Base-by-base conservation (phyloP, 441 rosid species). In the Arabidopsis lyrata region DNA sequence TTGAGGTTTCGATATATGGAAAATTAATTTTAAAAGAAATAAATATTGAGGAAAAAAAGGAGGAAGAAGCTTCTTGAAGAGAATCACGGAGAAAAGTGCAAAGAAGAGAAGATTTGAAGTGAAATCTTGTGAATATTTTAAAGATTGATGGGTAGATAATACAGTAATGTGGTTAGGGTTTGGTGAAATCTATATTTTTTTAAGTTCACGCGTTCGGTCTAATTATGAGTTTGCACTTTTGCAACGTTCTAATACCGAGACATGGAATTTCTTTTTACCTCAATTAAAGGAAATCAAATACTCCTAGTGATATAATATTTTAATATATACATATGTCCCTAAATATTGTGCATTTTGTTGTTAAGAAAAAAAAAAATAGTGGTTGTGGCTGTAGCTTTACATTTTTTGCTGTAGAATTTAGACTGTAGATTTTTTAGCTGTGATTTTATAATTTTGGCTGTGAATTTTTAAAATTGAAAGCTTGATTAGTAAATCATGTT, bases 71-170 rank as follows among this genome's bases (percentile, higher is more conserved):
- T 61, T 75, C 63, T 31, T 42, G 73, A 67, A 45, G 36, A 47
- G 36, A 76, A 63, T 56, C 75, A 76, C 75, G 71, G 54, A 70
- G 38, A 76, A 36, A 69, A 69, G 75, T 63, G 54, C 54, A 27
- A 47, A 55, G 48, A 55, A 36, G 32, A 31, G 2, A 29, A 54
- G 7, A 47, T 68, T 75, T 5, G 5, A 62, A 24, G 56, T 6
- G 29, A 27, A 8, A 36, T 63, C 70, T 63, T 56, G 70, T 76
- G 79, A 69, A 70, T 56, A 45, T 38, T 10, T 32, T 29, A 50
- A 42, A 39, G 44, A 39, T 39, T 39, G 44, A 2, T 4, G 1
- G 13, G 5, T 39, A 2, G 22, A 27, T 20, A 14, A 66, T 34
- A 10, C 0, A n/a, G 27, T 16, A 34, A n/a, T 50, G 12, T 50